Base-by-base conservation (phyloP, 495 filamentous ascomycete genomes). In the Neurospora cerealis region DNA sequence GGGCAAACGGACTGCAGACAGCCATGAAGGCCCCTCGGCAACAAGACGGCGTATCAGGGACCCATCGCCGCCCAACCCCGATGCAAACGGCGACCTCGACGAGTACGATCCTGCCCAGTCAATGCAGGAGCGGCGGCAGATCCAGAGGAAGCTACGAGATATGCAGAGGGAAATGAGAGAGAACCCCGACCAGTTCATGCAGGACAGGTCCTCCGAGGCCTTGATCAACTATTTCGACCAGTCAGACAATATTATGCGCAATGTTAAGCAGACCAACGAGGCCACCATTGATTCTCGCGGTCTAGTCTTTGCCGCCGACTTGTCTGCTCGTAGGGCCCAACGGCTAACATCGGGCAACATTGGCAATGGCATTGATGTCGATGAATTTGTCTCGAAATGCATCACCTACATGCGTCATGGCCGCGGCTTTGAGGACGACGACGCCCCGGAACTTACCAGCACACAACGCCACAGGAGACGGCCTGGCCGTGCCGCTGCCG, bases 301-400 rank as follows among this genome's bases (percentile, higher is more conserved):
- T 46, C 85, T 98, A 11, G 92, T 97, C 13, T 88, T 85, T 41
- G 89, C 91, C 0, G 90, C 93, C 24, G 96, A 98, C 74, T 82
- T 94, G 3, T 89, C 91, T 0, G 89, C 91, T 73, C 92, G 93
- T 72, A 93, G 92, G 76, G 89, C 90, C 0, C 83, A 89, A 37
- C 88, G 91, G 40, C 83, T 94, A 11, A 90, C 90, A 4, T 83
- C 91, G 2, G 95, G 94, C 9, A 90, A 91, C 72, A 78, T 85
- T 5, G 86, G 87, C 8, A 88, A 89, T 41, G 92, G 94, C 4
- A 84, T 99, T 34, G 96, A 99, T 77, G 87, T 96, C 0, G 95
- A 98, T 75, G 93, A 97, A 74, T 98, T 98, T 78, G 91, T 98
- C 10, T 92, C 92, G 0, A 97, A 96, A 80, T 95, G 92, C 79